A percentile compares a stretch with the other conserved stretches of the same genome.
phyloP scores from a whole-genome alignment of 306 rosid species.

The Cucurbita maxima region DNA sequence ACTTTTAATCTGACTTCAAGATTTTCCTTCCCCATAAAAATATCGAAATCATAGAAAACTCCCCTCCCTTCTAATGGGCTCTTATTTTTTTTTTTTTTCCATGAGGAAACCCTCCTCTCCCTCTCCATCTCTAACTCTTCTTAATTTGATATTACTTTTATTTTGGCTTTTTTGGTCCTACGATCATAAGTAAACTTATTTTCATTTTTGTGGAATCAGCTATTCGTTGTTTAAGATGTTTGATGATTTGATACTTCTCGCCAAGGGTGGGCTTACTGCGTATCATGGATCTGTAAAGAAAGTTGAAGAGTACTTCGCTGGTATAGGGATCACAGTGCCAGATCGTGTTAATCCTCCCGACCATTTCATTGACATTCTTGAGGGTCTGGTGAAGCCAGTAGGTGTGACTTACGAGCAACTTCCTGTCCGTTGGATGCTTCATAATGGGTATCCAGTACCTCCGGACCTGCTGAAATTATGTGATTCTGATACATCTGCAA shows the following conservation, averaged over 20 bases:
- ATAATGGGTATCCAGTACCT: constrained; percentile 61
- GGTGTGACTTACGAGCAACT: constrained; percentile 46
- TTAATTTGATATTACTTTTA: not conserved
- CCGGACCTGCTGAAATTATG: constrained; percentile 54
- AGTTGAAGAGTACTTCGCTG: constrained; percentile 67
- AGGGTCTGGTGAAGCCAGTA: constrained; percentile 55
- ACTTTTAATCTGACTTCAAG: not conserved
- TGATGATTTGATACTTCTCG: constrained; percentile 67
- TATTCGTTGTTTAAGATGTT: constrained; percentile 68
- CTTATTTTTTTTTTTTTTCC: not conserved
- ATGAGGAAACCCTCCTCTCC: not conserved
- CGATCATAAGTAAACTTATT: not conserved
- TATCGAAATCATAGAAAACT: not conserved
- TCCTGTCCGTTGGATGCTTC: constrained; percentile 79
- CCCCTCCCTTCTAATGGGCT: not conserved
- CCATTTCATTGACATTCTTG: constrained; percentile 64
- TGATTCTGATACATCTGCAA: constrained; percentile 32
- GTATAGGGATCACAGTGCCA: constrained; percentile 56
- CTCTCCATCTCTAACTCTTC: not conserved
- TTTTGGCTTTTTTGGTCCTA: not conserved
- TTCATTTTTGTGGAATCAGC: constrained; percentile 28
- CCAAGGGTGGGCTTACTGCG: constrained; percentile 73
- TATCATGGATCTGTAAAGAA: constrained; percentile 70
- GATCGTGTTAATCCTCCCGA: constrained; percentile 82
- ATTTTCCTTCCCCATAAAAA: not conserved